Conservation (phyloP, 495 filamentous ascomycete genomes). For the Xylaria acuta region DNA sequence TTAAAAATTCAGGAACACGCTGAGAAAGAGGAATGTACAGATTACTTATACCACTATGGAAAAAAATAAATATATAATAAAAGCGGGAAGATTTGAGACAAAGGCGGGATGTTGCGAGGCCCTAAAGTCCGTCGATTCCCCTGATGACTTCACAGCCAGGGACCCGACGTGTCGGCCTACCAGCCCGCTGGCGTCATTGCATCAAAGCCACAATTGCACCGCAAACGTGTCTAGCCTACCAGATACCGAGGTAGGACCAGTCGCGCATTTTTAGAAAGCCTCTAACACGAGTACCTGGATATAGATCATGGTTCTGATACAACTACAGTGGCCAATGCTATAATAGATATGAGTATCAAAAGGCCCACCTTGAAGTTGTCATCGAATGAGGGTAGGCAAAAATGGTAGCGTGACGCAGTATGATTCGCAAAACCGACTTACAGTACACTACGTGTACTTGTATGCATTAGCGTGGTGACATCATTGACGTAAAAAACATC, state of each 20-base stretch:
- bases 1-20: background rate
- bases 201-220: slow-evolving; percentile 10
- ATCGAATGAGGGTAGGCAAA: background rate
- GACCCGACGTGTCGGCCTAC: background rate
- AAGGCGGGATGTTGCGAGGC: background rate
- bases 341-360: background rate
- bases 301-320: background rate
- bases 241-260: no score
- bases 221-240: background rate
- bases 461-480: background rate
- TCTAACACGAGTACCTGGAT: no score
- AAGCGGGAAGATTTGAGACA: background rate
- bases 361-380: background rate
- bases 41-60: background rate
- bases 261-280: background rate
- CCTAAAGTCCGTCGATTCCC: slow-evolving; percentile 10
- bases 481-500: background rate
- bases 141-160: slow-evolving; percentile 12
- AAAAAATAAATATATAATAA: background rate
- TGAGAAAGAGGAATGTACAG: background rate
- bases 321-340: background rate
- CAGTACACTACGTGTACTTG: background rate
- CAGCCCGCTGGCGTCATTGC: slow-evolving; percentile 6
- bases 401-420: background rate
- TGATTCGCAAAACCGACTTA: background rate